Evolutionary conservation across 1,284 basidiomycete species (phyloP).

Genomic region (Cryptococcus maquisensis): DNA sequence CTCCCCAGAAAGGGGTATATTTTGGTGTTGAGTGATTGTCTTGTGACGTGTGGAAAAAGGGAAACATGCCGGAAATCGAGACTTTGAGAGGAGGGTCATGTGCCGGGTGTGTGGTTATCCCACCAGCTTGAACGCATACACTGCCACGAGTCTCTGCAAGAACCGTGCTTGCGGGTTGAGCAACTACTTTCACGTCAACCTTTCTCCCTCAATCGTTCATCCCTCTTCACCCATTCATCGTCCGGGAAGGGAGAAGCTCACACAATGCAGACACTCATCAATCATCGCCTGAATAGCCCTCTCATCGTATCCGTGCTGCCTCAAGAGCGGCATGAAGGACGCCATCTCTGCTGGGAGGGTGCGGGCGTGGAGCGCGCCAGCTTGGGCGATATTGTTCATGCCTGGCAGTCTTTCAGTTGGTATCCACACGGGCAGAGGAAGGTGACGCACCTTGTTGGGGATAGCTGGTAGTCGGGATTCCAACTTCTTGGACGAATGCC

Average conservation of each 20-base stretch:
- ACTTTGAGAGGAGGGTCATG: neutral
- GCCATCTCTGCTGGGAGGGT: slow-evolving; percentile 25
- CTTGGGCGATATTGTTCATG: neutral
- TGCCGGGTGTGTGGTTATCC: neutral
- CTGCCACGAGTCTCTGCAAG: slow-evolving; percentile 37
- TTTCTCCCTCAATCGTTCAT: too few species aligned
- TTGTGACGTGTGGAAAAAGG: neutral
- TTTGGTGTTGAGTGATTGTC: neutral
- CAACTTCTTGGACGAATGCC: neutral
- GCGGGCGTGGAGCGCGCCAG: slow-evolving; percentile 20
- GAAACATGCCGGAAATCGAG: neutral
- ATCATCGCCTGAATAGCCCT: slow-evolving; percentile 24
- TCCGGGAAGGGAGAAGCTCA: slow-evolving; percentile 15
- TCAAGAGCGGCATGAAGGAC: slow-evolving; percentile 18
- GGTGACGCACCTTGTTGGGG: too few species aligned
- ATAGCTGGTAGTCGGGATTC: too few species aligned
- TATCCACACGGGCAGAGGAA: too few species aligned
- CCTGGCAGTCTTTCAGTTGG: too few species aligned
- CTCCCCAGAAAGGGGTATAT: too few species aligned
- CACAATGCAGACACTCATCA: slow-evolving; percentile 23
- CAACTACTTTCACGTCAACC: slow-evolving; percentile 20
- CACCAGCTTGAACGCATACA: slow-evolving; percentile 35
- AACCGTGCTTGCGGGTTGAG: slow-evolving; percentile 21
- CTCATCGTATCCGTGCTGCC: slow-evolving; percentile 28
- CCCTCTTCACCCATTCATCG: neutral